Percentiles rank a stretch among this genome's conserved stretches.
phyloP scores from a whole-genome alignment of 2,329 filamentous ascomycete genomes.

The Gnomoniopsis sp. region DNA sequence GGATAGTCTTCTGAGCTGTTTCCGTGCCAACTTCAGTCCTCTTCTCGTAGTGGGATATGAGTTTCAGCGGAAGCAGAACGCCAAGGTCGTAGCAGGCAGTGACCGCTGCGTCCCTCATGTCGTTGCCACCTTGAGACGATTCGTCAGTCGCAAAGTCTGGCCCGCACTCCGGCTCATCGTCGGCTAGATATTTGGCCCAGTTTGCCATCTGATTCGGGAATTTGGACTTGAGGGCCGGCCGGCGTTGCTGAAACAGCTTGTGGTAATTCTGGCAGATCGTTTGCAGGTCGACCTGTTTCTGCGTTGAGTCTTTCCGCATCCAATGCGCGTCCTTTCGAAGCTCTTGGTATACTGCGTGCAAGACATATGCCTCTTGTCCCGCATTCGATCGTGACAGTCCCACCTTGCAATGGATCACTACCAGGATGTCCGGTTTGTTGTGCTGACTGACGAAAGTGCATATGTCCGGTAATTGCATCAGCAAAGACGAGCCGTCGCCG shows the following conservation, averaged over 20 bases:
- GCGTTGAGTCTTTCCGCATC: not conserved
- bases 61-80: not conserved
- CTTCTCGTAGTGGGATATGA: not conserved
- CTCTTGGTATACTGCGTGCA: not conserved
- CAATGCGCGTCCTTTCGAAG: not conserved
- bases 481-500: not conserved
- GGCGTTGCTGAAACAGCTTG: not conserved
- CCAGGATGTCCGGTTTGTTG: not conserved
- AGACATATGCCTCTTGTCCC: not conserved
- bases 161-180: not conserved
- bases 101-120: not conserved
- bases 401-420: not conserved
- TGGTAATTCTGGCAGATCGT: not conserved
- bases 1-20: not conserved
- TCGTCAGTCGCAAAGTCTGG: not conserved
- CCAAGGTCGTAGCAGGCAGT: not conserved
- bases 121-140: not conserved
- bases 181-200: not conserved
- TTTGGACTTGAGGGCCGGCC: not conserved
- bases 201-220: not conserved
- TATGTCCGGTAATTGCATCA: not conserved
- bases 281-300: not conserved
- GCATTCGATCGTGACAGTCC: not conserved
- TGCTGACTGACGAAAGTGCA: not conserved
- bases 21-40: not conserved